Conservation (phyloP, 208 protist genomes). For the Phytomonas sp. region DNA sequence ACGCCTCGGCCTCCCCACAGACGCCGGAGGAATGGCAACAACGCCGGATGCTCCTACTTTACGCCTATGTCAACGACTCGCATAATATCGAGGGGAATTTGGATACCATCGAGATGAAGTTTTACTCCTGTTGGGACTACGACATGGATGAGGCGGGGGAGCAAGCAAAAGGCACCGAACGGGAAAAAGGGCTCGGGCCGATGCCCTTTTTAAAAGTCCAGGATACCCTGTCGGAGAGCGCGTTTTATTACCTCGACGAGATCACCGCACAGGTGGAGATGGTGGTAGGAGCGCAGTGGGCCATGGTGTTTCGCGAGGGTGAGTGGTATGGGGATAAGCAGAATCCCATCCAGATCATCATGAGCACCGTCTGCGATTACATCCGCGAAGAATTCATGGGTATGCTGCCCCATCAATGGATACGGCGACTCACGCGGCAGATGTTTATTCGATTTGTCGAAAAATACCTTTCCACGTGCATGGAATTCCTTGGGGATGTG, state of each 20-base stretch:
- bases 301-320: slow-evolving; percentile 47
- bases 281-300: slow-evolving; percentile 68
- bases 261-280: slow-evolving; percentile 76
- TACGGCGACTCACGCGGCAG: slow-evolving; percentile 44
- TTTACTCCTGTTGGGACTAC: slow-evolving; percentile 59
- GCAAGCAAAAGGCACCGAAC: not conserved
- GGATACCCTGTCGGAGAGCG: slow-evolving; percentile 48
- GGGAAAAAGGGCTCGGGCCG: slow-evolving; percentile 8
- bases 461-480: slow-evolving; percentile 67
- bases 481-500: slow-evolving; percentile 74
- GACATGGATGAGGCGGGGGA: slow-evolving; percentile 8
- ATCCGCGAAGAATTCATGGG: slow-evolving; percentile 78
- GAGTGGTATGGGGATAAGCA: slow-evolving; percentile 58
- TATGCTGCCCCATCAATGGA: slow-evolving; percentile 56
- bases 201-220: slow-evolving; percentile 70
- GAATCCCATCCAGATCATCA: slow-evolving; percentile 78
- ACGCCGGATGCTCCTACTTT: slow-evolving; percentile 66
- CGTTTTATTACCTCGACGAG: slow-evolving; percentile 79
- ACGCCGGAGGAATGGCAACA: slow-evolving; percentile 55
- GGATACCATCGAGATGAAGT: slow-evolving; percentile 81
- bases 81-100: slow-evolving; percentile 79
- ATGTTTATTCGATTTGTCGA: slow-evolving; percentile 65
- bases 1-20: slow-evolving; percentile 16
- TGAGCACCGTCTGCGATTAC: slow-evolving; percentile 73
- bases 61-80: slow-evolving; percentile 85